Conservation (phyloP, 2,329 filamentous ascomycete species). For the Fusarium chlamydosporum region DNA sequence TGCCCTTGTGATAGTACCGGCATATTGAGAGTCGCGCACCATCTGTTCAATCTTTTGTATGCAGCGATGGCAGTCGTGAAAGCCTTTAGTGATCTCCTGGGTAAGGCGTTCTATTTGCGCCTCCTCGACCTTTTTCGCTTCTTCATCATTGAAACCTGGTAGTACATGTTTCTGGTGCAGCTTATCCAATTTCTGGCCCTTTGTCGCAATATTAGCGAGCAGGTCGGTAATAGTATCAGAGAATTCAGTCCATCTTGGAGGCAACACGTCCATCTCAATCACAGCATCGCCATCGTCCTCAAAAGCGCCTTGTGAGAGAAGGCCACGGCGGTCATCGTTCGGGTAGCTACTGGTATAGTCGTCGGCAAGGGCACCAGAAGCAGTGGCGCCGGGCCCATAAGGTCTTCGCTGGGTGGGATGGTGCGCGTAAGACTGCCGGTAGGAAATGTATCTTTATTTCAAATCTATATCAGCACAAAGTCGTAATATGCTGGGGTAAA, state of each 20-base stretch:
- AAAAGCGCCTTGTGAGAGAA: constrained; percentile 84
- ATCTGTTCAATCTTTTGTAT: constrained; percentile 91
- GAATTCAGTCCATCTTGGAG: constrained; percentile 94
- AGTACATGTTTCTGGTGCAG: constrained; percentile 97
- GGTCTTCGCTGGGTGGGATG: constrained; percentile 89
- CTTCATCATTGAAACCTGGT: constrained; percentile 96
- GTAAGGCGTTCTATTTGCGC: constrained; percentile 90
- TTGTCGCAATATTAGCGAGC: constrained; percentile 82
- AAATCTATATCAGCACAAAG: constrained; percentile 20
- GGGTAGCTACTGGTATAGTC: constrained; percentile 66
- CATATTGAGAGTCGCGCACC: constrained; percentile 82
- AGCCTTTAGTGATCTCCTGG: constrained; percentile 87
- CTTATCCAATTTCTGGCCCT: constrained; percentile 88
- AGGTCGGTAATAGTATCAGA: constrained; percentile 93
- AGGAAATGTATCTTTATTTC: constrained; percentile 88
- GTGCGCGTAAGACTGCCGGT: constrained; percentile 97
- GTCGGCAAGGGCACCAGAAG: constrained; percentile 71
- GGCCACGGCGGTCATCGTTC: constrained; percentile 75
- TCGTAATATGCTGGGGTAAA: constrained; percentile 11
- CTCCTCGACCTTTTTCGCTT: constrained; percentile 88
- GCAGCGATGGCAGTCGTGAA: constrained; percentile 89
- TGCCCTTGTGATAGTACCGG: constrained; percentile 79
- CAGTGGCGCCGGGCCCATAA: constrained; percentile 67
- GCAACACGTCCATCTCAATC: constrained; percentile 98
- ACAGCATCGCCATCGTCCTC: constrained; percentile 92